phyloP scores from a whole-genome alignment of 305 asterid genomes.

The Plantago lanceolata region DNA sequence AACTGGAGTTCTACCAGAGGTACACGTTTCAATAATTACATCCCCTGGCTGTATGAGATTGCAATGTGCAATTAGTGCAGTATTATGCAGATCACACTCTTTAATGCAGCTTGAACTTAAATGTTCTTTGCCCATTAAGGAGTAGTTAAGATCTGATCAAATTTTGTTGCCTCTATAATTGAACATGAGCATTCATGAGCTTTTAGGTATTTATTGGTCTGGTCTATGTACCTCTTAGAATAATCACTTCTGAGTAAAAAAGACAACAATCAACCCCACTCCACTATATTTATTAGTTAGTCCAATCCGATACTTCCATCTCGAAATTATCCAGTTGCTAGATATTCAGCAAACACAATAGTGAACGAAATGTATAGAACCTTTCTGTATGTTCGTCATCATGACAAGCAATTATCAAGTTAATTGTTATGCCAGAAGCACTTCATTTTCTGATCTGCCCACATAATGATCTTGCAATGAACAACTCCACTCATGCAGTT shows the following conservation, averaged over 20 bases:
- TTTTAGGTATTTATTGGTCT: no score
- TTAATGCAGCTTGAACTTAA: conserved; percentile 4
- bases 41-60: conserved; percentile 1
- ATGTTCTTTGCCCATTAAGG: background rate
- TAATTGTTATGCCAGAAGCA: conserved; percentile 6
- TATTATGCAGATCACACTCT: background rate
- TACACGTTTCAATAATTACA: conserved; percentile 31
- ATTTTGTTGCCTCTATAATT: no score
- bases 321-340: background rate
- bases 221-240: no score
- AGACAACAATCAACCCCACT: no score
- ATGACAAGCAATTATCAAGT: conserved; percentile 2
- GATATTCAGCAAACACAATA: background rate
- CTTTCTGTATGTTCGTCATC: background rate
- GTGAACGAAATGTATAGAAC: background rate
- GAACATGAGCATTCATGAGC: no score
- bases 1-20: conserved; percentile 93
- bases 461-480: conserved; percentile 14
- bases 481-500: conserved; percentile 39
- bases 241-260: no score
- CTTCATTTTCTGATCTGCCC: conserved; percentile 10
- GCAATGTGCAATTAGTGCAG: background rate
- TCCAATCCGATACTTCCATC: background rate
- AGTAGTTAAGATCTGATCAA: no score
- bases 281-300: no score